Base-by-base conservation (phyloP, 345 rosid genomes). In the Populus simonii region DNA sequence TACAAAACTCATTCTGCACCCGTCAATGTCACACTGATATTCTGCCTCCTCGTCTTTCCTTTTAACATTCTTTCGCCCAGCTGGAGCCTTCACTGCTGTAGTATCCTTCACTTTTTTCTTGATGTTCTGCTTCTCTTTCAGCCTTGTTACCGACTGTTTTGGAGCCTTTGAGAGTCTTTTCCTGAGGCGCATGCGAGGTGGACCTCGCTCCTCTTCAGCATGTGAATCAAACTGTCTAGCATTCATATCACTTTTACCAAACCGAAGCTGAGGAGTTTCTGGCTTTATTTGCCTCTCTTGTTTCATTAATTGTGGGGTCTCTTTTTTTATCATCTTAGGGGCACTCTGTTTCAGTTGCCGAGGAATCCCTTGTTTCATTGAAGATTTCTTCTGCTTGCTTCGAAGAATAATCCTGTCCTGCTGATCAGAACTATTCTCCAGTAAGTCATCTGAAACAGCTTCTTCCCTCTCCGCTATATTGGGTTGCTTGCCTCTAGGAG, bases 1-100 rank as follows among this genome's bases (percentile, higher is more conserved):
- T 67, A 82, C 76, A 70, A 96, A 96, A 80, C 93, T 85, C 99
- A 96, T 96, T 36, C 82, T 81, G 86, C 99, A 96, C 23, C 98
- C 99, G 51, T 96, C 99, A 69, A 96, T 81, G 76, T 96, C 96
- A 83, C 99, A 96, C 77, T 82, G 85, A 85, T 88, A 85, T 66
- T 86, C 96, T 75, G 78, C 89, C 23, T 84, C 98, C 47, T 88
- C 93, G 18, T 84, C 88, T 41, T 80, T 85, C 41, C 62, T 57
- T 81, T 85, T 89, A 74, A 81, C 85, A 53, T 75, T 80, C 80
- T 67, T 84, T 73, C 29, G 53, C n/a, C 83, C 76, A 33, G 83
- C 67, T 5, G 23, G 59, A 33, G 82, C 79, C 85, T 83, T 88
- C 4, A 27, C 70, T 38, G 77, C 78, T 45, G 84, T 80, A 61